phyloP scores from a whole-genome alignment of 2,329 filamentous ascomycete genomes.

The Diaporthe citri region DNA sequence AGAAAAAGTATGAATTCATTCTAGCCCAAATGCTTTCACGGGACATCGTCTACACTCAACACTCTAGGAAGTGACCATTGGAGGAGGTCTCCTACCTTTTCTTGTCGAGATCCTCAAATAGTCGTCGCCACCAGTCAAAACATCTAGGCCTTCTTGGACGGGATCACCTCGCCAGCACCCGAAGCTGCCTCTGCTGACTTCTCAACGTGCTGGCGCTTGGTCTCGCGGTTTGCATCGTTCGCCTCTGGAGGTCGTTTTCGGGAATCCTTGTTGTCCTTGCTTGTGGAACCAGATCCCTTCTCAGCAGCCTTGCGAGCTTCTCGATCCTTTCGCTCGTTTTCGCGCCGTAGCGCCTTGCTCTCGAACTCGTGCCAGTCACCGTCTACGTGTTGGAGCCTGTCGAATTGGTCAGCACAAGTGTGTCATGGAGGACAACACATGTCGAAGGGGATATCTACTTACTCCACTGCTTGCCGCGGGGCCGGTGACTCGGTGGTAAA shows the following conservation, averaged over 20 bases:
- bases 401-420: conserved; percentile 47
- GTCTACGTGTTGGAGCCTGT: conserved; percentile 80
- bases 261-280: conserved; percentile 47
- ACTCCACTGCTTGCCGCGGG: conserved; percentile 84
- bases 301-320: conserved; percentile 62
- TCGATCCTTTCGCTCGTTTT: conserved; percentile 78
- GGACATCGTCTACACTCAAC: neutral
- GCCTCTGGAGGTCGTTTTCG: conserved; percentile 53
- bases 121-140: neutral
- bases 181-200: conserved; percentile 23
- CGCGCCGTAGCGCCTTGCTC: conserved; percentile 91
- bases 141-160: conserved; percentile 21
- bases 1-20: neutral
- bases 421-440: conserved; percentile 32
- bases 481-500: conserved; percentile 86
- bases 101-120: neutral
- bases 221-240: conserved; percentile 43
- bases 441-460: conserved; percentile 56
- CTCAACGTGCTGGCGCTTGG: conserved; percentile 39
- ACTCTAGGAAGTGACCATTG: neutral
- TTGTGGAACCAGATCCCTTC: conserved; percentile 49
- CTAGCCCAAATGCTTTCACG: neutral
- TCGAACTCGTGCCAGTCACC: conserved; percentile 99
- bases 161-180: neutral
- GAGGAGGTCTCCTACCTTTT: neutral